Base-by-base conservation (phyloP, 202 grass and related monocot species). In the Schoenoplectus tabernaemontani region DNA sequence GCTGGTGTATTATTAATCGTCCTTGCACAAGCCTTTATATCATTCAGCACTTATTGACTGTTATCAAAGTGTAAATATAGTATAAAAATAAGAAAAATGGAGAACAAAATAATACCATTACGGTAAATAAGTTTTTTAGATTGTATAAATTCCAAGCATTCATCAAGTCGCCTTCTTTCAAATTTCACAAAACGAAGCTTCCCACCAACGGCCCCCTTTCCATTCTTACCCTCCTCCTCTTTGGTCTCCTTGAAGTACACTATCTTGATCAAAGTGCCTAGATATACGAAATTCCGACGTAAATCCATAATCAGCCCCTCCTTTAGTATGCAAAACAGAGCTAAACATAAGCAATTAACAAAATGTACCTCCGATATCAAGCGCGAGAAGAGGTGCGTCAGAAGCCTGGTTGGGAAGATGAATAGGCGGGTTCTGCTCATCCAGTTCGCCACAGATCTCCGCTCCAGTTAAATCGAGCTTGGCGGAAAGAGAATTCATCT, bases 191-290 rank as follows among this genome's bases (percentile, higher is more conserved):
- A 98, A 32, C 86, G 87, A 64, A 98, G 89, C 83, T 88, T 80
- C 80, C 81, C 84, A 34, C 86, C 89, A 41, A 54, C 67, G 10
- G 47, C 19, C n/a, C 50, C 7, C 26, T 19, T 36, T 33, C 82
- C 82, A 0, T 51, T 84, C 41, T 24, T 76, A 59, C 47, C 78
- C 20, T 62, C 83, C 20, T 68, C 85, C 74, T 88, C 83, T 38
- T 74, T 84, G 3, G 69, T 77, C 32, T 69, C 78, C 39, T 89
- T 86, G 68, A 93, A 94, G 78, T 98, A 98, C 36, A 92, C 95
- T 64, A 98, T 78, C 85, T 98, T 98, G 36, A 95, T 90, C 89
- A 98, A 86, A 81, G 89, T 98, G 41, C 95, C 93, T 96, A 13
- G 36, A 9, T 8, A 65, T 32, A n/a, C 28, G 43, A 66, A 57